A percentile compares a stretch with the other conserved stretches of the same genome.
Conservation (phyloP, 257 asterid genomes). For the Prunella vulgaris region DNA sequence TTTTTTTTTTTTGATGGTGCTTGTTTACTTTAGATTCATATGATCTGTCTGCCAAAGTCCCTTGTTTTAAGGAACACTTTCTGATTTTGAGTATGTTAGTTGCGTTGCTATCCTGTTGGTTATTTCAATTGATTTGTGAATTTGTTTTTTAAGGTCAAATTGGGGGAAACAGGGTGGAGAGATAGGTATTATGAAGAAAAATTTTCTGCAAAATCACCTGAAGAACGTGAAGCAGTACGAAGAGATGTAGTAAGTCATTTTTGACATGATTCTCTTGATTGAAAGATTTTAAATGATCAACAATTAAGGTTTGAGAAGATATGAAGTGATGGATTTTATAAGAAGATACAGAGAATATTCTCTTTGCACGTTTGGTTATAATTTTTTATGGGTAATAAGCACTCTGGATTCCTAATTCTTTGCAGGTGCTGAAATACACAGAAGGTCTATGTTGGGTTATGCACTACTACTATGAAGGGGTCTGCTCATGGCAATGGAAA, state of each 20-base stretch:
- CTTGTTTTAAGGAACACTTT: background rate
- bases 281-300: slow-evolving; percentile 7
- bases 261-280: slow-evolving; percentile 20
- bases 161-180: slow-evolving; percentile 95
- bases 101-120: slow-evolving; percentile 6
- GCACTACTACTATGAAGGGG: slow-evolving; percentile 97
- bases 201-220: slow-evolving; percentile 68
- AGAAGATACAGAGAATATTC: background rate
- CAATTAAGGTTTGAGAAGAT: background rate
- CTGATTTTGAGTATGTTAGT: background rate
- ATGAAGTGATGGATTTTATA: background rate
- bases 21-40: background rate
- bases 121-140: slow-evolving; percentile 10
- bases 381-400: background rate
- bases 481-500: slow-evolving; percentile 97
- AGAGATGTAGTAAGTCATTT: slow-evolving; percentile 76
- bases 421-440: slow-evolving; percentile 75
- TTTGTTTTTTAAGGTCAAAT: slow-evolving; percentile 53
- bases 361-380: slow-evolving; percentile 1
- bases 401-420: slow-evolving; percentile 16
- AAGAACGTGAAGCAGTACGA: slow-evolving; percentile 78
- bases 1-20: background rate
- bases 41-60: background rate
- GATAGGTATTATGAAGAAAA: slow-evolving; percentile 94
- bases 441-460: slow-evolving; percentile 99